Percentiles rank a stretch among this genome's conserved stretches.
Evolutionary conservation across 495 filamentous ascomycete genomes (phyloP).

Genomic region (Evansstolkia leycettana): DNA sequence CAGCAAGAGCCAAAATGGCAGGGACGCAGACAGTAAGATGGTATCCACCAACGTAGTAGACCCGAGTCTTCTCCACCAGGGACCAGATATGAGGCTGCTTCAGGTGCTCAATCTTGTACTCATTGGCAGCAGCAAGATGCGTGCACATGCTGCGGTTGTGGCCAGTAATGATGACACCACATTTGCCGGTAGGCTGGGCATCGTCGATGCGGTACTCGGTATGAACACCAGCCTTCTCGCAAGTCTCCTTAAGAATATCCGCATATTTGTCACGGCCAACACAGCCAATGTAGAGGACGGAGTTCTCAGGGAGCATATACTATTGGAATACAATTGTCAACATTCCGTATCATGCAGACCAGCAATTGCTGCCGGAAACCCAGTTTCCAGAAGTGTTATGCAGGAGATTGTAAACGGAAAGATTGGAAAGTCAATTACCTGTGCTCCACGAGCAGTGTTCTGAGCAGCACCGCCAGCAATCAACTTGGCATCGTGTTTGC

Average conservation of each 20-base stretch:
- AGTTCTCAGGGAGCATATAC: conserved; percentile 83
- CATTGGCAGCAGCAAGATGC: conserved; percentile 90
- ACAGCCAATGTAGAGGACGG: conserved; percentile 84
- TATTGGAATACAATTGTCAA: conserved; percentile 19
- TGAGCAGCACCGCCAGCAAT: conserved; percentile 96
- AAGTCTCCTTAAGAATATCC: conserved; percentile 67
- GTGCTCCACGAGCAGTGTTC: conserved; percentile 93
- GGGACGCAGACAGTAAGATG: conserved; percentile 81
- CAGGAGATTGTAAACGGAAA: not conserved
- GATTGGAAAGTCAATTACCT: conserved; percentile 32
- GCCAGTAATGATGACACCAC: conserved; percentile 92
- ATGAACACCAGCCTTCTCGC: conserved; percentile 69
- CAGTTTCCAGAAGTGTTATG: not conserved
- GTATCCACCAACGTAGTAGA: conserved; percentile 90
- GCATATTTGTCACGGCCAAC: conserved; percentile 88
- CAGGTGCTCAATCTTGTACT: conserved; percentile 90
- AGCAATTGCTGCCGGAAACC: too few species aligned
- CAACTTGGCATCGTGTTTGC: conserved; percentile 77
- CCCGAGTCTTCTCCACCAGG: conserved; percentile 72
- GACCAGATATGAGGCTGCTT: conserved; percentile 84
- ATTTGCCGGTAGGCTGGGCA: conserved; percentile 73
- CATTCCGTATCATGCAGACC: too few species aligned
- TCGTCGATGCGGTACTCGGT: conserved; percentile 89
- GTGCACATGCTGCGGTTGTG: conserved; percentile 89
- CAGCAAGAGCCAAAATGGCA: conserved; percentile 74